These are phyloP conservation scores for Camellia oleifera DNA, from an alignment of 179 eudicot genomes.

Conservation along the genomic window DNA sequence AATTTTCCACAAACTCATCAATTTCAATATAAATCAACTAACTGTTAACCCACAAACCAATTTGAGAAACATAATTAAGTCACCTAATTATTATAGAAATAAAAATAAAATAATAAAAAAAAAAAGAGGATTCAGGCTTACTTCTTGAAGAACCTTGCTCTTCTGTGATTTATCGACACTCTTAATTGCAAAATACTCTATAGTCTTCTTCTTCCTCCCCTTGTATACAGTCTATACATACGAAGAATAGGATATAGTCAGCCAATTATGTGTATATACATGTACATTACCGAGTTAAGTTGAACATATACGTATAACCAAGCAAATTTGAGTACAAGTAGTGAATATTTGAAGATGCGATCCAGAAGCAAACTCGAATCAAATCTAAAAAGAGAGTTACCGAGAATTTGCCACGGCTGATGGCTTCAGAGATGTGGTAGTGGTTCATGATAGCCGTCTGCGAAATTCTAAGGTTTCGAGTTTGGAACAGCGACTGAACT, in stretches of 20 bases:
- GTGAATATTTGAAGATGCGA: neutral
- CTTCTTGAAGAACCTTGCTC: conserved; percentile 95
- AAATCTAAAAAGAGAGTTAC: conserved; percentile 29
- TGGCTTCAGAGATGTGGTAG: conserved; percentile 83
- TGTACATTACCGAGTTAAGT: neutral
- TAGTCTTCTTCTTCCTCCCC: conserved; percentile 90
- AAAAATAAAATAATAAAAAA: too few species aligned
- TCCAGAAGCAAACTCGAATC: neutral
- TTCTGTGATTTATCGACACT: conserved; percentile 83
- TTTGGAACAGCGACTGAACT: conserved; percentile 19
- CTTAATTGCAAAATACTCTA: conserved; percentile 84
- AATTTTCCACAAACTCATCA: neutral
- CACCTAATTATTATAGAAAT: neutral
- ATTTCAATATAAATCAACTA: neutral
- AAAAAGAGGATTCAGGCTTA: conserved; percentile 28
- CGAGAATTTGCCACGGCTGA: conserved; percentile 85
- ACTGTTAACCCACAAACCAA: neutral
- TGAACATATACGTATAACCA: neutral
- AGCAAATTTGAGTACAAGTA: neutral
- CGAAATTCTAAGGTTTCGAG: conserved; percentile 16
- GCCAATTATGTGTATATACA: neutral
- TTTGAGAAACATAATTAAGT: neutral
- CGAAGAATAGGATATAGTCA: neutral
- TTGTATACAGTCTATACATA: conserved; percentile 71
- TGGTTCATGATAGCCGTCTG: conserved; percentile 53